A percentile compares a stretch with the other conserved stretches of the same genome.
phyloP scores from a whole-genome alignment of 805 yeast species.

The Candida tammaniensis region DNA sequence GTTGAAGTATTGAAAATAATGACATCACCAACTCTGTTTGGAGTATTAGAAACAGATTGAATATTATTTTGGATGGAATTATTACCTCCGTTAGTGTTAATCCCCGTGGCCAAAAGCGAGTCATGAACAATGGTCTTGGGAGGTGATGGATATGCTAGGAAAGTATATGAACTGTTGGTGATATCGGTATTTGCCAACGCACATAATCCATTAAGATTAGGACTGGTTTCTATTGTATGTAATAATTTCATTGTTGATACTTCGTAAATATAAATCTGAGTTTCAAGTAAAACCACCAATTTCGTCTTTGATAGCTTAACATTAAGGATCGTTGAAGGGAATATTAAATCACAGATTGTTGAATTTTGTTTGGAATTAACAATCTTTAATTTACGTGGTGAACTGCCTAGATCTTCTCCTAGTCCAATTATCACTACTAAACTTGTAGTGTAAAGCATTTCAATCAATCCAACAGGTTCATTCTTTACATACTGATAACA shows the following conservation, averaged over 20 bases:
- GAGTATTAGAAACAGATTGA: slow-evolving; percentile 38
- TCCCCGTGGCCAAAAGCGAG: slow-evolving; percentile 37
- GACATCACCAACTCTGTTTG: slow-evolving; percentile 62
- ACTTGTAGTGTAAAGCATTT: slow-evolving; percentile 89
- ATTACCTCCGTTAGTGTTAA: slow-evolving; percentile 39
- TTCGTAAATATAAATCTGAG: slow-evolving; percentile 44
- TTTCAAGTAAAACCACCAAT: slow-evolving; percentile 39
- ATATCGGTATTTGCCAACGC: slow-evolving; percentile 45
- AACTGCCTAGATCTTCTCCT: slow-evolving; percentile 65
- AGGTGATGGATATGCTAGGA: slow-evolving; percentile 74
- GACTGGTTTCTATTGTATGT: slow-evolving; percentile 45
- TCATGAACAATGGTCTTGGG: slow-evolving; percentile 53
- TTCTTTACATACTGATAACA: slow-evolving; percentile 31
- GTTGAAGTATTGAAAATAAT: slow-evolving; percentile 75
- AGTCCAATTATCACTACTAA: slow-evolving; percentile 79
- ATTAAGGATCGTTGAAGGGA: slow-evolving; percentile 39
- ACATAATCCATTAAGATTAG: slow-evolving; percentile 51
- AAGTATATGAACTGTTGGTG: slow-evolving; percentile 40
- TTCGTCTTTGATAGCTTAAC: slow-evolving; percentile 34
- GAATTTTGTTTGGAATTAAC: slow-evolving; percentile 72
- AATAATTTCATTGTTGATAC: slow-evolving; percentile 38
- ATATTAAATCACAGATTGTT: slow-evolving; percentile 42
- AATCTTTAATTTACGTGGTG: slow-evolving; percentile 80
- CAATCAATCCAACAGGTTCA: slow-evolving; percentile 68
- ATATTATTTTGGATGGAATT: slow-evolving; percentile 39